Conservation (phyloP, 306 rosid species). For the Canavalia gladiata region DNA sequence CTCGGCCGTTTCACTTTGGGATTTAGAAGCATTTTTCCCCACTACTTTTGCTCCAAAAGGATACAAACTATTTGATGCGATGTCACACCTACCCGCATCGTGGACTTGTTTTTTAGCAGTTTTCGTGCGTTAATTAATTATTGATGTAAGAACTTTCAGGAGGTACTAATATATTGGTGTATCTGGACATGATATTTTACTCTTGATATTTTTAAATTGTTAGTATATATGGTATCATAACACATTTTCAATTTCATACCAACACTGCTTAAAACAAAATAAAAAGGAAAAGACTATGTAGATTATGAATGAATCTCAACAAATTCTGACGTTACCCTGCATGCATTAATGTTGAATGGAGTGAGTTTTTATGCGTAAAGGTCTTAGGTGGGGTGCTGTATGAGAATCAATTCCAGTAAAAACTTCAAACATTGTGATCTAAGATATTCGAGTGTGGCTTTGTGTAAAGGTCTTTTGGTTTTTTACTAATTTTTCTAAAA, state of each 20-base stretch:
- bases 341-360: neutral
- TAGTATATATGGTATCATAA: neutral
- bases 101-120: conserved; percentile 29
- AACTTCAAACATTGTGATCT: neutral
- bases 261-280: neutral
- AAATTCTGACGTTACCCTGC: neutral
- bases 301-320: neutral
- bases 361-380: neutral
- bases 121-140: conserved; percentile 15
- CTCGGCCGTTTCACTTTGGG: neutral
- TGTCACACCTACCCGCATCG: neutral
- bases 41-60: neutral
- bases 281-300: neutral
- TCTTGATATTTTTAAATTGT: neutral
- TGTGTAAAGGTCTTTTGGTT: too few relatives aligned
- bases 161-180: conserved; percentile 19
- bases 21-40: neutral
- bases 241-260: neutral
- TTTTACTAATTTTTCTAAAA: too few relatives aligned
- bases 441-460: neutral
- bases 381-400: too few relatives aligned
- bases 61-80: conserved; percentile 23
- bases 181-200: neutral
- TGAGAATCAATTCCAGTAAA: neutral
- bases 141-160: conserved; percentile 2